phyloP scores from a whole-genome alignment of 345 rosid species.

The Linum usitatissimum region DNA sequence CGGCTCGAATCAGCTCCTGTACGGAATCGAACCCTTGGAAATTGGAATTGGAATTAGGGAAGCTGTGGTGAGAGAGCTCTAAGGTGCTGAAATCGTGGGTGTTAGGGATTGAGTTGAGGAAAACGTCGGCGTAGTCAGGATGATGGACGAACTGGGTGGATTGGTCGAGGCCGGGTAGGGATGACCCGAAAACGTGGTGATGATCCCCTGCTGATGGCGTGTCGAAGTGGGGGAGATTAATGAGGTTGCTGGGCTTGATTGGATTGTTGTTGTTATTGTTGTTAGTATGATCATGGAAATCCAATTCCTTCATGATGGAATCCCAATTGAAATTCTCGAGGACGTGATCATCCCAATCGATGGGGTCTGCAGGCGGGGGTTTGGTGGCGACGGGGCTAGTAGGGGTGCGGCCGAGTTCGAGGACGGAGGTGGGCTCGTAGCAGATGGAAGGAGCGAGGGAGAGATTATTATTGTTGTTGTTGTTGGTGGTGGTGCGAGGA shows the following conservation, averaged over 20 bases:
- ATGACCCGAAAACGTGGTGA: conserved; percentile 18
- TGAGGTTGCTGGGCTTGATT: no score
- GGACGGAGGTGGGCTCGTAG: conserved; percentile 82
- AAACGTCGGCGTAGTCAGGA: conserved; percentile 43
- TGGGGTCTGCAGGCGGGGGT: conserved; percentile 7
- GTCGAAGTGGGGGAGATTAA: no score
- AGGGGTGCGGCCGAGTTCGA: conserved; percentile 49
- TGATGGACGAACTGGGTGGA: conserved; percentile 13
- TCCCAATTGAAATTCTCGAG: conserved; percentile 81
- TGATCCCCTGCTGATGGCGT: neutral
- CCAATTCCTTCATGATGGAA: conserved; percentile 69
- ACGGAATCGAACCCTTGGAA: conserved; percentile 35
- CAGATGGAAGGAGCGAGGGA: conserved; percentile 3
- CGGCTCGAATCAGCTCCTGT: conserved; percentile 71
- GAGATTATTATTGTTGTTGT: conserved; percentile 3
- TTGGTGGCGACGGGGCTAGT: conserved; percentile 36
- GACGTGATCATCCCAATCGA: conserved; percentile 52
- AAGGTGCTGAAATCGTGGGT: conserved; percentile 13
- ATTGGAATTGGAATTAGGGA: conserved; percentile 10
- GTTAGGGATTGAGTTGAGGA: conserved; percentile 20
- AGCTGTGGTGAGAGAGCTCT: conserved; percentile 19
- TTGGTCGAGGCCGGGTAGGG: conserved; percentile 11
- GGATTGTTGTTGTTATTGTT: neutral
- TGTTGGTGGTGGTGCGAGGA: conserved; percentile 18
- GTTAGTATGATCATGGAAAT: conserved; percentile 39